Base-by-base conservation (phyloP, 2,329 filamentous ascomycete species). In the Colletotrichum shisoi region DNA sequence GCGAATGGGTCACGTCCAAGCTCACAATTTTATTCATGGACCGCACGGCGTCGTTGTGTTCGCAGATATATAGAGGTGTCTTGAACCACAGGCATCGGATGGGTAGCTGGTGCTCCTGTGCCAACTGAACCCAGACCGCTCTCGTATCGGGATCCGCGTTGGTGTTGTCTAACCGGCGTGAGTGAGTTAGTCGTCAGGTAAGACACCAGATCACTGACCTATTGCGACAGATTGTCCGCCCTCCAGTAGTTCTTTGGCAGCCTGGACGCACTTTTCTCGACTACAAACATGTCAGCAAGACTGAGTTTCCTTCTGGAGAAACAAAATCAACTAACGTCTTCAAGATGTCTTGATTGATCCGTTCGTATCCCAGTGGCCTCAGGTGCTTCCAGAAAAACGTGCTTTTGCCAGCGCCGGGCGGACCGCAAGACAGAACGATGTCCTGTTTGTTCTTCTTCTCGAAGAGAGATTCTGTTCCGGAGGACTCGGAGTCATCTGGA, bases 71-170 rank as follows among this genome's bases (percentile, higher is more conserved):
- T 31, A 88, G 77, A 1, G 89, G 83, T 13, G 93, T 90, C 58
- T 89, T 91, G 80, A 99, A 95, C 78, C 91, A 90, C 11, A 98
- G 83, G 74, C 94, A 96, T 53, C 94, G 90, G 72, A 97, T 91
- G 2, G 91, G 90, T 2, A 96, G 83, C 4, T 86, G 81, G 73
- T 87, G 80, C 72, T 90, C 89, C 70, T 84, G 85, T 19, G 93
- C 93, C 37, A 98, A 79, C 31, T 86, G 81, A 39, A 92, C 79
- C 94, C 94, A 98, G 68, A 91, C 80, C n/a, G 85, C 84, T 70
- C 95, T 86, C 27, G 90, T 92, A 59, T 92, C 90, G 12, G 83
- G 76, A 78, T 96, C 91, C 37, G 94, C 87, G 76, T 99, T 99
- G n/a, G 95, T 98, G 77, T 97, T 98, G 78, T 99, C 95, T 95